Percentiles rank a stretch among this genome's conserved stretches.
Evolutionary conservation across 306 rosid genomes (phyloP).

Genomic region (Cucurbita argyrosperma): DNA sequence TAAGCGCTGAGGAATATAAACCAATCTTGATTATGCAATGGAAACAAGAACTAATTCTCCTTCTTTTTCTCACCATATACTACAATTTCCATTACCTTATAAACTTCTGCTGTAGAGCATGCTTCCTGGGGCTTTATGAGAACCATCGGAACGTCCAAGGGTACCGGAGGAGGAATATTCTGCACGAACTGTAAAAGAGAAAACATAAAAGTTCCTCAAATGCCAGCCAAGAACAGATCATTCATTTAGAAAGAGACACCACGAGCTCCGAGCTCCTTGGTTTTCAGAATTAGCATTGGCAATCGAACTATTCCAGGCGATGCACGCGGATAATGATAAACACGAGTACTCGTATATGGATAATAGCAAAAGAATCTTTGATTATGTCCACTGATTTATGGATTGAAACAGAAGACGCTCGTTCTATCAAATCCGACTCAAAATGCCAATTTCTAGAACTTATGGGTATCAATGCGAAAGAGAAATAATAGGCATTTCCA

Average conservation of each 20-base stretch:
- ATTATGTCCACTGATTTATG: neutral
- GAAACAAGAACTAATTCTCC: neutral
- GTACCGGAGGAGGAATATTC: conserved; percentile 50
- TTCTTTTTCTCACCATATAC: neutral
- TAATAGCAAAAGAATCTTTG: neutral
- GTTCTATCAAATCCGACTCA: neutral
- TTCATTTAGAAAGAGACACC: neutral
- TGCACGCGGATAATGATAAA: neutral
- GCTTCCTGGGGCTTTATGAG: conserved; percentile 89
- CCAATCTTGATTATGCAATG: conserved; percentile 2
- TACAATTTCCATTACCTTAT: conserved; percentile 49
- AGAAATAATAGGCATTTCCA: neutral
- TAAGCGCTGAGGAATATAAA: conserved; percentile 35
- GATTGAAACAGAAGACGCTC: neutral
- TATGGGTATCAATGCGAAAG: neutral
- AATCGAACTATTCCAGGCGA: neutral
- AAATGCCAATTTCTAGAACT: neutral
- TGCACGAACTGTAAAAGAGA: conserved; percentile 46
- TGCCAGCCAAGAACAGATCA: neutral
- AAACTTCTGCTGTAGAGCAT: conserved; percentile 89
- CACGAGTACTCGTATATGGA: neutral
- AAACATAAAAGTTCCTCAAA: conserved; percentile 8
- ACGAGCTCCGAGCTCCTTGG: neutral
- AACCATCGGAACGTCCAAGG: conserved; percentile 74
- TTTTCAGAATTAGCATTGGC: neutral